phyloP scores from a whole-genome alignment of 108 stramenopile genomes.

The Cyclotella atomus region DNA sequence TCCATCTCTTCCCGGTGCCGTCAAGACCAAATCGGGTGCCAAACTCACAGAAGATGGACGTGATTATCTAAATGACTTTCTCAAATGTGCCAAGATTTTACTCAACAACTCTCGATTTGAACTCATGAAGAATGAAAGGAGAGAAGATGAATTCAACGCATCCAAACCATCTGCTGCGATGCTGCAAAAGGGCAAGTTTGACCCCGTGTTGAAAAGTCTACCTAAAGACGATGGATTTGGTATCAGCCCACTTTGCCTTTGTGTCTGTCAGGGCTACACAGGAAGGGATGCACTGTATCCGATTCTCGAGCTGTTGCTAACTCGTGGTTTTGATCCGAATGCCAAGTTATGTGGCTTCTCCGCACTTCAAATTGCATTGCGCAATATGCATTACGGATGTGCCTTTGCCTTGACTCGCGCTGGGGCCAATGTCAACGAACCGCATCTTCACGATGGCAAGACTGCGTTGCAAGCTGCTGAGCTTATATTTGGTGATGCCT shows the following conservation, averaged over 20 bases:
- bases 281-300: constrained; percentile 17
- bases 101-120: constrained; percentile 5
- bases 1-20: not conserved
- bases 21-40: not conserved
- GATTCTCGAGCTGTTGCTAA: constrained; percentile 10
- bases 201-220: constrained; percentile 1
- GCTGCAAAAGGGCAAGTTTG: constrained; percentile 8
- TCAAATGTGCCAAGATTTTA: constrained; percentile 16
- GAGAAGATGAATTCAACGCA: constrained; percentile 14
- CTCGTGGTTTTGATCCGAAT: constrained; percentile 23
- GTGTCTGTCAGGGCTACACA: constrained; percentile 19
- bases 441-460: constrained; percentile 14
- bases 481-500: constrained; percentile 10
- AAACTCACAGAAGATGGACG: not conserved
- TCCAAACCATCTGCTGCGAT: not conserved
- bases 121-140: constrained; percentile 19
- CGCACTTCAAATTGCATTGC: constrained; percentile 15
- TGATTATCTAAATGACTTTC: constrained; percentile 8
- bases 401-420: constrained; percentile 22
- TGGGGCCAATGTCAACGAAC: constrained; percentile 16
- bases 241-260: constrained; percentile 16
- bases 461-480: constrained; percentile 14
- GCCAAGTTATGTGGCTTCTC: constrained; percentile 11
- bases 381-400: constrained; percentile 21
- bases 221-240: constrained; percentile 20